phyloP scores from a whole-genome alignment of 2,329 filamentous ascomycete genomes.

The Knufia petricola region DNA sequence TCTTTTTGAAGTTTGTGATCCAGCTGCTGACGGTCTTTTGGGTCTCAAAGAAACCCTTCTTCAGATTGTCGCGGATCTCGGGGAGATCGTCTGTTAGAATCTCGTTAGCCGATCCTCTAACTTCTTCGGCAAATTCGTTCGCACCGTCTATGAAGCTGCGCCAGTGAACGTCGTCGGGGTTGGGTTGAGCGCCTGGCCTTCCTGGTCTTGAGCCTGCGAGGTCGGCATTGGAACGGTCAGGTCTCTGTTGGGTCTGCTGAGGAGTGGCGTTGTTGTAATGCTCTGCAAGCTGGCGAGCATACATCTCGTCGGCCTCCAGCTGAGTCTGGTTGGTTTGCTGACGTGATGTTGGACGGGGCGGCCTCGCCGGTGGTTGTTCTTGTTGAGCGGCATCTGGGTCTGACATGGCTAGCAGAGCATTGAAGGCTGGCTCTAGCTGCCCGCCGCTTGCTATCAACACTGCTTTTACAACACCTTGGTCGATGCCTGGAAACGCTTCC shows the following conservation, averaged over 20 bases:
- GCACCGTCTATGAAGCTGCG: constrained; percentile 74
- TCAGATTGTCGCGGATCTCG: constrained; percentile 82
- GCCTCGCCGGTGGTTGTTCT: constrained; percentile 60
- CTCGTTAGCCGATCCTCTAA: constrained; percentile 14
- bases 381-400: constrained; percentile 59
- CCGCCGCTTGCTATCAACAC: constrained; percentile 79
- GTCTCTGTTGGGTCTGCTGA: constrained; percentile 21
- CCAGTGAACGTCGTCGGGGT: constrained; percentile 43
- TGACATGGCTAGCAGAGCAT: constrained; percentile 76
- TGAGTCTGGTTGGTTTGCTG: constrained; percentile 55
- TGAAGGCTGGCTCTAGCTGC: constrained; percentile 86
- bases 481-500: constrained; percentile 85
- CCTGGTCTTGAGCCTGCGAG: constrained; percentile 24
- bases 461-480: constrained; percentile 71
- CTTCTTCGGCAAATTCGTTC: constrained; percentile 2
- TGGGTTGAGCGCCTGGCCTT: constrained; percentile 30
- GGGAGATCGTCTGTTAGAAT: constrained; percentile 66
- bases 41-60: constrained; percentile 89
- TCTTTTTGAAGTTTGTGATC: constrained; percentile 87
- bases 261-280: constrained; percentile 55
- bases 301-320: constrained; percentile 80
- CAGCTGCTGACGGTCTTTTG: constrained; percentile 87
- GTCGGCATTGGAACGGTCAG: constrained; percentile 25
- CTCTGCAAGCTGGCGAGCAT: constrained; percentile 84
- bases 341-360: constrained; percentile 61